Percentiles rank a stretch among this genome's conserved stretches.
phyloP scores from a whole-genome alignment of 352 stramenopile genomes.

The Pythium sukuiense region DNA sequence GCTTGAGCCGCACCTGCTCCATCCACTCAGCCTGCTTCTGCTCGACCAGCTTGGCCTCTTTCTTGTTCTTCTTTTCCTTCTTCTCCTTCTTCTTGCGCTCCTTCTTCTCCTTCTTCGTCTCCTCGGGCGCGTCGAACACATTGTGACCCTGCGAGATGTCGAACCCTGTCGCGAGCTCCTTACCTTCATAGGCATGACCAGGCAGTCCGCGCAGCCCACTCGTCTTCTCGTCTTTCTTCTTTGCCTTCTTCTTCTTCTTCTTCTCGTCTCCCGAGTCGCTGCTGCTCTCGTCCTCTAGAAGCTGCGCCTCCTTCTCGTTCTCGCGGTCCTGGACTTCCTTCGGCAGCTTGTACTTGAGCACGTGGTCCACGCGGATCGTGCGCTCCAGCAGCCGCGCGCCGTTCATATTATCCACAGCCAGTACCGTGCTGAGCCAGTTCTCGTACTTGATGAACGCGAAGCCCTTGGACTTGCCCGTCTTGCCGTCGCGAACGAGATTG shows the following conservation, averaged over 20 bases:
- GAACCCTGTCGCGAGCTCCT: slow-evolving; percentile 72
- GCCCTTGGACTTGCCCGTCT: slow-evolving; percentile 95
- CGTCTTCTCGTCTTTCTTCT: slow-evolving; percentile 17
- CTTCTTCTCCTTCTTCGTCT: slow-evolving; percentile 60
- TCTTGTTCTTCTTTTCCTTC: slow-evolving; percentile 52
- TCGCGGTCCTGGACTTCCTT: slow-evolving; percentile 88
- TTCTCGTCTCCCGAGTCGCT: neutral
- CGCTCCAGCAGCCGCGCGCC: slow-evolving; percentile 89
- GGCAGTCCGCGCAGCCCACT: slow-evolving; percentile 49
- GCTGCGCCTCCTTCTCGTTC: slow-evolving; percentile 43
- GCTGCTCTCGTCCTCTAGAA: slow-evolving; percentile 22
- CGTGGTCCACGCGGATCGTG: slow-evolving; percentile 95
- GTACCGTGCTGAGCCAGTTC: slow-evolving; percentile 94
- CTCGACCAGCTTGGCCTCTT: slow-evolving; percentile 47
- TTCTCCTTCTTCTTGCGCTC: slow-evolving; percentile 60
- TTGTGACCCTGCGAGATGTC: slow-evolving; percentile 79
- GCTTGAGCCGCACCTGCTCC: slow-evolving; percentile 26
- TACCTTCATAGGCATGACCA: slow-evolving; percentile 87
- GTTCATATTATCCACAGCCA: slow-evolving; percentile 98
- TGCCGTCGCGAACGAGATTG: slow-evolving; percentile 95
- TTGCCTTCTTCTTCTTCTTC: slow-evolving; percentile 7
- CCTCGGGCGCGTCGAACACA: slow-evolving; percentile 69
- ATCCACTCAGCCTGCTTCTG: slow-evolving; percentile 36
- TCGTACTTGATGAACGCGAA: slow-evolving; percentile 98
- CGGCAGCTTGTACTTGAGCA: slow-evolving; percentile 97